phyloP scores from a whole-genome alignment of 495 filamentous ascomycete species.

The Hapsidospora chrysogenum region DNA sequence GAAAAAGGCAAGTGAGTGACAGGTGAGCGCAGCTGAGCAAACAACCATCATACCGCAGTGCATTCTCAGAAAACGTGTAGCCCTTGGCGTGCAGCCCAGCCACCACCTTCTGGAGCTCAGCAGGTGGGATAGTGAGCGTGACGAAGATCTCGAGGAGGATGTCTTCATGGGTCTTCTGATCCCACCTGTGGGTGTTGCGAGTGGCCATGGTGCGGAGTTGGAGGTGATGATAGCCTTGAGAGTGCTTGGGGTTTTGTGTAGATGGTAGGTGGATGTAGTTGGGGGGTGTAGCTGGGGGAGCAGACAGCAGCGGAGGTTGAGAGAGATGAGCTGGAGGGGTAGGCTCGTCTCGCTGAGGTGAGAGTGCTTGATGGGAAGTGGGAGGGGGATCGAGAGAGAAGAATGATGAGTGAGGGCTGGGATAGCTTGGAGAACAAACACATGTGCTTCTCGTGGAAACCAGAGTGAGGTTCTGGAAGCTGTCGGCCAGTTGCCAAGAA shows the following conservation, averaged over 20 bases:
- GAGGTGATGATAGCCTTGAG: background rate
- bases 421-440: too few species aligned
- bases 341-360: background rate
- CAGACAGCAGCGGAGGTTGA: background rate
- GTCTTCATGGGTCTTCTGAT: slow-evolving; percentile 6
- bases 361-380: background rate
- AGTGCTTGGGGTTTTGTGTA: background rate
- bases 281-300: background rate
- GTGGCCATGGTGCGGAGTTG: too few species aligned
- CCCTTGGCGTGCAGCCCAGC: slow-evolving; percentile 4
- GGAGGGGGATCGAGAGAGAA: too few species aligned
- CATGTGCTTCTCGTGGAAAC: too few species aligned
- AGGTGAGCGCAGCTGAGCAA: background rate
- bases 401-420: too few species aligned
- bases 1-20: background rate
- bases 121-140: background rate
- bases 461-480: background rate
- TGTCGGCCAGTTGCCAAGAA: background rate
- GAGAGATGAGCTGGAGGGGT: background rate
- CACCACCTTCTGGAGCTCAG: slow-evolving; percentile 2
- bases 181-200: too few species aligned
- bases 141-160: slow-evolving; percentile 6
- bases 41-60: slow-evolving; percentile 7
- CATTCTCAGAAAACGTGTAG: slow-evolving; percentile 7
- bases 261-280: background rate